Evolutionary conservation across 2,329 filamentous ascomycete genomes (phyloP), one percentile per base, ranked within the genome.

Genomic region (Orbilia ellipsospora): DNA sequence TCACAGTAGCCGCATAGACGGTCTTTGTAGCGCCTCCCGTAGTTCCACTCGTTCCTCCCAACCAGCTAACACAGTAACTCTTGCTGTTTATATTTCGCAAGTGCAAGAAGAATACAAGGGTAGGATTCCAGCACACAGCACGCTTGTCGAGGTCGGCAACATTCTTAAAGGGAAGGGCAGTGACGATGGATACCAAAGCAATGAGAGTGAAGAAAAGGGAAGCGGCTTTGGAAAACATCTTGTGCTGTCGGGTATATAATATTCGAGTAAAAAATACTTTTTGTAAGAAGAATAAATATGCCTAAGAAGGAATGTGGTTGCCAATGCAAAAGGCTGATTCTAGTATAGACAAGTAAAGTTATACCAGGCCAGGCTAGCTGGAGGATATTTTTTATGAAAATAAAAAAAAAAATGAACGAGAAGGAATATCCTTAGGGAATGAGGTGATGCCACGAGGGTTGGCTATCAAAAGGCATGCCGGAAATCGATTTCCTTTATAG

Each of bases 361-460:
- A 56, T 23, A 62, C 66, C 66, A 70, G 66, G 56, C 65, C 60
- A 57, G 31, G 65, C 40, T 55, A 52, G 54, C 54, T 28, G 40
- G 45, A 10, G 60, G 40, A 57, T 61, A 63, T 48, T 48, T 51
- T 59, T 36, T 36, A 7, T 36, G 8, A 36, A 36, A 18, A 48
- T 10, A 48, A 48, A 48, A 48, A 48, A 57, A 18, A 61, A 56
- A 45, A 42, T 31, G 52, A 55, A 55, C 52, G 52, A 55, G 55
- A 45, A 59, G 40, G 55, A 23, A 57, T 70, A 63, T 70, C 51
- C 55, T 63, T 59, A 59, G 42, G 66, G 66, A 70, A 70, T 45
- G 66, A 57, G 52, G 40, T 20, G 42, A 23, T 56, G 20, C 66
- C 57, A 8, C 40, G 31, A 57, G 51, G 66, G 51, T 57, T 70